Evolutionary conservation across 805 yeast species (phyloP).

Genomic region (Kuraishia hungarica): DNA sequence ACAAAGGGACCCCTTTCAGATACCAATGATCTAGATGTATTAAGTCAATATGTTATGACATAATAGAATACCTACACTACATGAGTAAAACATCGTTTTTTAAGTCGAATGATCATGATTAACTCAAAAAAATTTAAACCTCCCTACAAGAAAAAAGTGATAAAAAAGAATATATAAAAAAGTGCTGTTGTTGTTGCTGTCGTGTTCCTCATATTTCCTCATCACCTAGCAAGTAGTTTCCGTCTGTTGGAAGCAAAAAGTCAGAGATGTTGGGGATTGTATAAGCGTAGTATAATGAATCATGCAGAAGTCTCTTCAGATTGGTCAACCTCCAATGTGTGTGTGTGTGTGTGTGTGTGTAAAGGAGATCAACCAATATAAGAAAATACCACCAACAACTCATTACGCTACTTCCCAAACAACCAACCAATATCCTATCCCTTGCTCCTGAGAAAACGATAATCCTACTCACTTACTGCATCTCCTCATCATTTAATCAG

Average conservation of each 20-base stretch:
- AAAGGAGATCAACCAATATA: not conserved
- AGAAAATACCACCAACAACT: not conserved
- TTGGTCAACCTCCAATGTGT: not conserved
- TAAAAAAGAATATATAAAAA: too few relatives aligned
- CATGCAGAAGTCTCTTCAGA: not conserved
- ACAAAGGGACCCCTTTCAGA: not conserved
- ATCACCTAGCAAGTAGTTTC: not conserved
- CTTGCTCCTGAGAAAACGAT: not conserved
- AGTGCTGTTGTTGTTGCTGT: not conserved
- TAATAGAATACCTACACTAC: not conserved
- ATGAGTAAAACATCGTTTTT: too few relatives aligned
- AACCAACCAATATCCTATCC: not conserved
- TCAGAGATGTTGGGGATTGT: too few relatives aligned
- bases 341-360: conserved; percentile 5
- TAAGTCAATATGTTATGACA: not conserved
- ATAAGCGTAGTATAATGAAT: too few relatives aligned
- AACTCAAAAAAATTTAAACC: not conserved
- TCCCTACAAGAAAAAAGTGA: not conserved
- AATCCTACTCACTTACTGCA: not conserved
- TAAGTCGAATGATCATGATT: not conserved
- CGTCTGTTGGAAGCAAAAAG: not conserved
- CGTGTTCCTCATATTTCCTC: not conserved
- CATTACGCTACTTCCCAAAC: too few relatives aligned
- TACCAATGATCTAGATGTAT: not conserved
- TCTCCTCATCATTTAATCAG: not conserved